Evolutionary conservation across 352 stramenopile species (phyloP), one percentile per base, ranked within the genome.

Genomic region (Phytophthora pistaciae): DNA sequence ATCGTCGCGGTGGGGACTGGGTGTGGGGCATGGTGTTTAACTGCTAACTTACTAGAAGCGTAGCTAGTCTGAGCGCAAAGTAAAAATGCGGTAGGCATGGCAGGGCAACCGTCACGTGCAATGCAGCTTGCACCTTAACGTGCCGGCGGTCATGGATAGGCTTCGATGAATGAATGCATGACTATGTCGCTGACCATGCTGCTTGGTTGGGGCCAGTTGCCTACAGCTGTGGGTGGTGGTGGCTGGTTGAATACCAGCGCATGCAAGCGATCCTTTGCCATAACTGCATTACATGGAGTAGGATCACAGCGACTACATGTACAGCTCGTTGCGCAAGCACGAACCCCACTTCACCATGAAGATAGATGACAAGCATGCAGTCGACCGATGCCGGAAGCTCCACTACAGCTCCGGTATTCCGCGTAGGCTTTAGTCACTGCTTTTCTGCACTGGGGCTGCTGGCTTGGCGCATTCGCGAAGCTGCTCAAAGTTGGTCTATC

Each of bases 91-190:
- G 23, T 36, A 23, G n/a, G 20, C 20, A 29, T 29, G 13, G 48
- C n/a, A 54, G 20, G 56, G 55, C 10, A 31, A 56, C 60, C 56
- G 25, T 55, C 38, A 36, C 44, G 44, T 46, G 44, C 46, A 53
- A 27, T 21, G 42, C 42, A 6, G 6, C 16, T 49, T 54, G n/a
- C 25, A 56, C 25, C 21, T 56, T 13, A 23, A 56, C 57, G 48
- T 71, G 49, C 57, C 57, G 64, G 36, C 49, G 64, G 57, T 66
- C 27, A 67, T 71, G 64, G 64, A 71, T 67, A 71, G 57, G 20
- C 64, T 71, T 71, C 49, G 13, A 53, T 53, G 49, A 36, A 36
- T 20, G 13, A 25, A 40, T 60, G 64, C 58, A 56, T 71, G 29
- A 60, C 29, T 67, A 36, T 71, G 46, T 21, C 10, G 49, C 49